Evolutionary conservation across 768 basidiomycete species (phyloP).

Genomic region (Mycena indigotica): DNA sequence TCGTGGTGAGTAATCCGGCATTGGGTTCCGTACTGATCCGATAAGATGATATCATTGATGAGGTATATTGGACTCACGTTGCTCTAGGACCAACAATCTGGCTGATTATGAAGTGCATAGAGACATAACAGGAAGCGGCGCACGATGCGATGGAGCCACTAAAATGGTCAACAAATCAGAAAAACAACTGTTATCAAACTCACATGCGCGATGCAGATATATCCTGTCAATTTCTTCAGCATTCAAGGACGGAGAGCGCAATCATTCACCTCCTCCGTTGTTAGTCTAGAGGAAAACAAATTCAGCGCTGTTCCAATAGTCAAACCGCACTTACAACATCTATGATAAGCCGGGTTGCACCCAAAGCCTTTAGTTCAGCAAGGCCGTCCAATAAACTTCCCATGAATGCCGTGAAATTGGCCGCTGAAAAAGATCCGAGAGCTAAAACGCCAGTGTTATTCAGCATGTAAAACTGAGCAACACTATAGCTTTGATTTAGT

Average conservation of each 20-base stretch:
- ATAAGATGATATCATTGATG: background rate
- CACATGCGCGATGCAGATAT: conserved; percentile 63
- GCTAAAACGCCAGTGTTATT: conserved; percentile 60
- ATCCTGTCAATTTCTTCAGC: conserved; percentile 32
- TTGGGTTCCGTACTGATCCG: conserved; percentile 46
- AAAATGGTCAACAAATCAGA: background rate
- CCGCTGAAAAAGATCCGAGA: conserved; percentile 58
- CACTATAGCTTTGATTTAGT: conserved; percentile 48
- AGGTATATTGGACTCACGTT: conserved; percentile 23
- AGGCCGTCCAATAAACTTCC: conserved; percentile 48
- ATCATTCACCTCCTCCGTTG: conserved; percentile 46
- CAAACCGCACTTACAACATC: conserved; percentile 49
- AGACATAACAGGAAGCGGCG: conserved; percentile 20
- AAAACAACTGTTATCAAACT: conserved; percentile 20
- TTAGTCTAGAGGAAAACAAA: too few relatives aligned
- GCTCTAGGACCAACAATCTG: conserved; percentile 55
- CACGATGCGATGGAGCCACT: conserved; percentile 52
- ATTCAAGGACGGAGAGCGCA: background rate
- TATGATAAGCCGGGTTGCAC: conserved; percentile 56
- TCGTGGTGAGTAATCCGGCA: conserved; percentile 53
- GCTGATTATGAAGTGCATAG: too few relatives aligned
- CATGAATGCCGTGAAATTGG: conserved; percentile 44
- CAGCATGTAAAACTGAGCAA: conserved; percentile 59
- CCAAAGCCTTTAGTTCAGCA: conserved; percentile 45
- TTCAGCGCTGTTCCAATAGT: too few relatives aligned